These are phyloP conservation scores for Stagonosporopsis rhizophila DNA, from an alignment of 2,329 filamentous ascomycete genomes.

Conservation along the genomic window DNA sequence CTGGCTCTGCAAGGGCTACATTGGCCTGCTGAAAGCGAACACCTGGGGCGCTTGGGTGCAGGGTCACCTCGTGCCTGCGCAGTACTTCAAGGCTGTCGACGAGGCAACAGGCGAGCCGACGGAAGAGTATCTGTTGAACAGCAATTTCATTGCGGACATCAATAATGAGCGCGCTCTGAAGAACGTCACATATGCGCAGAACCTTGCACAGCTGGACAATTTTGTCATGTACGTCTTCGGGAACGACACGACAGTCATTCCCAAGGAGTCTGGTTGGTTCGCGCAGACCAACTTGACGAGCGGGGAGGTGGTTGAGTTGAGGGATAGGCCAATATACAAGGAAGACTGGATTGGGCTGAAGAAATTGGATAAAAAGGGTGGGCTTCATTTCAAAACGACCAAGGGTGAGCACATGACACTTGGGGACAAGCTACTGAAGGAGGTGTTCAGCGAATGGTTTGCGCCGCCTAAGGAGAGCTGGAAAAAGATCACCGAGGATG, in stretches of 20 bases:
- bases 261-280: conserved; percentile 92
- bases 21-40: conserved; percentile 78
- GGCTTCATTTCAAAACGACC: conserved; percentile 74
- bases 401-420: conserved; percentile 87
- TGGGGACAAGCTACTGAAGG: conserved; percentile 67
- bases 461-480: conserved; percentile 50
- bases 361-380: conserved; percentile 78
- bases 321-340: conserved; percentile 75
- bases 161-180: conserved; percentile 87
- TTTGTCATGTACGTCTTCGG: conserved; percentile 92
- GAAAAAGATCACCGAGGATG: conserved; percentile 12
- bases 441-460: conserved; percentile 72
- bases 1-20: conserved; percentile 80
- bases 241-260: conserved; percentile 83
- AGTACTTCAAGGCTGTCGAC: conserved; percentile 84
- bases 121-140: conserved; percentile 76
- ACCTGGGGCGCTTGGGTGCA: conserved; percentile 84
- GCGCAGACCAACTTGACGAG: conserved; percentile 73
- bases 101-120: conserved; percentile 59
- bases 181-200: conserved; percentile 75
- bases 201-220: conserved; percentile 73
- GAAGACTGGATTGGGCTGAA: conserved; percentile 94
- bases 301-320: conserved; percentile 69
- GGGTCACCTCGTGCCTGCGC: conserved; percentile 81
- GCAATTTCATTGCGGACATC: conserved; percentile 91